These are phyloP conservation scores for Hypoxylon perforatum DNA, from an alignment of 495 filamentous ascomycete species.

Conservation along the genomic window DNA sequence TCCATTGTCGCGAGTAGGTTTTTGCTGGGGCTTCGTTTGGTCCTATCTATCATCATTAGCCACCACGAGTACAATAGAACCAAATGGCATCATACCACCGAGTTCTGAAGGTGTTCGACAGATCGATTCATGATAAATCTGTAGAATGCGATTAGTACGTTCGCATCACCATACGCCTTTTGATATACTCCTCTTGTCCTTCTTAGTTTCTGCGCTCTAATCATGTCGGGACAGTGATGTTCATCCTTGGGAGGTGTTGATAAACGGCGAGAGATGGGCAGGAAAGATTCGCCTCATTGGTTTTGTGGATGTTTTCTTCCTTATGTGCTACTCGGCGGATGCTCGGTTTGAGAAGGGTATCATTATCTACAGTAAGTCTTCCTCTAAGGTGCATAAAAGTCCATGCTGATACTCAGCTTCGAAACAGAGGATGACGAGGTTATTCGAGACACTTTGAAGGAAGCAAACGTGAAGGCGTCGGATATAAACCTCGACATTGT, in stretches of 20 bases:
- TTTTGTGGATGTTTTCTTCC: conserved; percentile 55
- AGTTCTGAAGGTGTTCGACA: conserved; percentile 52
- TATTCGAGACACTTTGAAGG: conserved; percentile 45
- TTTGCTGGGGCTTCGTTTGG: not conserved
- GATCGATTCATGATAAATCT: conserved; percentile 50
- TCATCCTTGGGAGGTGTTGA: conserved; percentile 55
- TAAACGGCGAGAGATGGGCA: conserved; percentile 53
- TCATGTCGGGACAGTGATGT: conserved; percentile 44
- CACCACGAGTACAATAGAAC: not conserved
- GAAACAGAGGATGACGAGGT: conserved; percentile 51
- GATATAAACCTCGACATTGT: conserved; percentile 32
- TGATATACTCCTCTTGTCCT: not conserved
- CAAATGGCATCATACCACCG: conserved; percentile 57
- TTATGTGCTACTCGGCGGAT: conserved; percentile 54
- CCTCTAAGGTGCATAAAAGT: not conserved
- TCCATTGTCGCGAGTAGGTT: not conserved
- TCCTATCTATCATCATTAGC: not conserved
- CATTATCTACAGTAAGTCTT: conserved; percentile 52
- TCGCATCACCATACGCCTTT: not conserved
- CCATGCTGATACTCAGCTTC: not conserved
- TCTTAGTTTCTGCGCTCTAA: conserved; percentile 10
- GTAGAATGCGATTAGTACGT: conserved; percentile 55
- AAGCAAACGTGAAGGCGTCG: conserved; percentile 30
- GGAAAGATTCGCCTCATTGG: conserved; percentile 55
- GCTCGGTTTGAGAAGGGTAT: conserved; percentile 54